Percentiles rank a stretch among this genome's conserved stretches.
These are phyloP conservation scores for Protomyces arabidopsidicola DNA, from an alignment of 1,139 yeast genomes.

Conservation along the genomic window DNA sequence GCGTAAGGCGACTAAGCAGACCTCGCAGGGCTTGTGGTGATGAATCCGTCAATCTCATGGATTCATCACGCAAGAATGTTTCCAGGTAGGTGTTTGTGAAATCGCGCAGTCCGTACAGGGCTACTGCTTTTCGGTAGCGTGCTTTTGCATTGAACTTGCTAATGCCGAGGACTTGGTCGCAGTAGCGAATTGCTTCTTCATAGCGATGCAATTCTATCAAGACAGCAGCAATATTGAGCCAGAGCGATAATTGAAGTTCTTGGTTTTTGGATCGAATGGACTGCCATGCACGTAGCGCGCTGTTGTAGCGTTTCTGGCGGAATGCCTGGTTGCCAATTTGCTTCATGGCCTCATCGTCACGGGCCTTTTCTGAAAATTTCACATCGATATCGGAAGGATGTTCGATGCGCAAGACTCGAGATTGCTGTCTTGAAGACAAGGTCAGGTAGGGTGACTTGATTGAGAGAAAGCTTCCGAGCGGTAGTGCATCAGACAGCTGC, in stretches of 20 bases:
- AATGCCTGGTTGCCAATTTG: slow-evolving; percentile 9
- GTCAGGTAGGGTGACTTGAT: slow-evolving; percentile 13
- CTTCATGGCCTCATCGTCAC: neutral
- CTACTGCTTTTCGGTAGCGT: neutral
- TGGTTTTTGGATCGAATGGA: neutral
- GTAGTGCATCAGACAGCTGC: slow-evolving; percentile 3
- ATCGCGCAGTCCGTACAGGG: neutral
- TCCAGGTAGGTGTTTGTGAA: neutral
- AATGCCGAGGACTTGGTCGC: neutral
- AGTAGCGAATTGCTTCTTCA: slow-evolving; percentile 1
- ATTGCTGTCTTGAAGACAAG: neutral
- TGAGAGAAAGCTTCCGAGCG: slow-evolving; percentile 2
- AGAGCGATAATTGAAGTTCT: neutral
- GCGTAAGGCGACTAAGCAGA: neutral
- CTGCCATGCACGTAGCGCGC: slow-evolving; percentile 1
- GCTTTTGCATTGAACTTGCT: neutral
- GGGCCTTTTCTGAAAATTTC: neutral
- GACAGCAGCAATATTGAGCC: neutral
- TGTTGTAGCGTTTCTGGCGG: neutral
- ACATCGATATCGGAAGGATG: slow-evolving; percentile 18
- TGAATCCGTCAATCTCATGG: neutral
- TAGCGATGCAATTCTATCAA: neutral
- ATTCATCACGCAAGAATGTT: neutral
- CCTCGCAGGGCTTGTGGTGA: neutral
- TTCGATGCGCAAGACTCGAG: slow-evolving; percentile 12